These are phyloP conservation scores for Pseudomonodictys pantanalensis DNA, from an alignment of 495 filamentous ascomycete species.

Conservation along the genomic window DNA sequence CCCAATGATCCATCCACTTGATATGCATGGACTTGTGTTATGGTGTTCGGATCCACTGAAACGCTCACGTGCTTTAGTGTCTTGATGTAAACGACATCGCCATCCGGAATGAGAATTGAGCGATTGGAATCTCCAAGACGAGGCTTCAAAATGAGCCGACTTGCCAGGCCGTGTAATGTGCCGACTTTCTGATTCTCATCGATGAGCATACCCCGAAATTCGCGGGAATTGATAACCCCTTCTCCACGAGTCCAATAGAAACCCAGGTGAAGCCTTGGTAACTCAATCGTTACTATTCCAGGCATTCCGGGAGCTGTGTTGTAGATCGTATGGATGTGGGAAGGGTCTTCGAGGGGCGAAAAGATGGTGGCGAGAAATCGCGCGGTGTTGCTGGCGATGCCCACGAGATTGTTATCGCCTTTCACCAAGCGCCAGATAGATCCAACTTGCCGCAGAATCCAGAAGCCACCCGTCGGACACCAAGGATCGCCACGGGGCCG, in stretches of 20 bases:
- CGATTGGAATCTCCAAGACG: not conserved
- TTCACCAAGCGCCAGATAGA: conserved; percentile 11
- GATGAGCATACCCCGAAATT: conserved; percentile 23
- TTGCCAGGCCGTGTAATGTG: conserved; percentile 19
- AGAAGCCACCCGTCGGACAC: conserved; percentile 31
- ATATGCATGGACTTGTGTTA: conserved; percentile 11
- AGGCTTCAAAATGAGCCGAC: conserved; percentile 12
- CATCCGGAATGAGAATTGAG: conserved; percentile 21
- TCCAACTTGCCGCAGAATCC: conserved; percentile 1
- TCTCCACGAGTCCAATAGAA: too few species aligned
- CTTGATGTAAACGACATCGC: conserved; percentile 43
- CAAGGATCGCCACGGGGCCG: conserved; percentile 47
- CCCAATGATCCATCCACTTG: conserved; percentile 6
- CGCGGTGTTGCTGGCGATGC: conserved; percentile 1
- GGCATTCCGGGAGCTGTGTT: not conserved
- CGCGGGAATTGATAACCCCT: conserved; percentile 12
- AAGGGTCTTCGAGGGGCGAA: conserved; percentile 1
- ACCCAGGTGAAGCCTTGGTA: conserved; percentile 14
- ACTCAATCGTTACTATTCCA: conserved; percentile 9
- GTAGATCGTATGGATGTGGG: conserved; percentile 7
- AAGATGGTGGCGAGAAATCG: conserved; percentile 1
- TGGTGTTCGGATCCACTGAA: not conserved
- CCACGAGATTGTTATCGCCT: not conserved
- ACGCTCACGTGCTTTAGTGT: conserved; percentile 44
- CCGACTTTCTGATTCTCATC: conserved; percentile 17